A percentile compares a stretch with the other conserved stretches of the same genome.
These are phyloP conservation scores for Pythium periplocum DNA, from an alignment of 352 stramenopile species.

Conservation along the genomic window DNA sequence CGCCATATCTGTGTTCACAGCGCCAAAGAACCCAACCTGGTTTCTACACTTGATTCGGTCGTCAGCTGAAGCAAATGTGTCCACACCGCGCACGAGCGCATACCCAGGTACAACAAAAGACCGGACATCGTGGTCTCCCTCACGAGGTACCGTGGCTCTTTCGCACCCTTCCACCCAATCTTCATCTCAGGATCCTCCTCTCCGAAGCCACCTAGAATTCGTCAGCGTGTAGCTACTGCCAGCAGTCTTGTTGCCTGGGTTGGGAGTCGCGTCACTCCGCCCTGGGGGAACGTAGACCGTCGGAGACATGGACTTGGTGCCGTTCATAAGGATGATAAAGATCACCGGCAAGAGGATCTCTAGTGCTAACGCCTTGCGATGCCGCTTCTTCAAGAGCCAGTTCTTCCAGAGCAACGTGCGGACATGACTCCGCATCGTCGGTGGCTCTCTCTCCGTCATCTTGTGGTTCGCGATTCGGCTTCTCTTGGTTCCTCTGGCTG, in stretches of 20 bases:
- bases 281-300: conserved; percentile 52
- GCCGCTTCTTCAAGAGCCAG: conserved; percentile 65
- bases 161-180: background rate
- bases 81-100: conserved; percentile 19
- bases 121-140: conserved; percentile 49
- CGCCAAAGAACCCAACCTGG: conserved; percentile 24
- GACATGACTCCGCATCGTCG: conserved; percentile 2
- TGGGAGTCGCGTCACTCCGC: conserved; percentile 34
- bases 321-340: conserved; percentile 60
- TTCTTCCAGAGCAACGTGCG: conserved; percentile 71
- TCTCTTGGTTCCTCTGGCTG: no score
- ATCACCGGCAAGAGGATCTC: conserved; percentile 59
- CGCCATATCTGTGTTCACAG: conserved; percentile 28
- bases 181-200: conserved; percentile 5
- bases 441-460: no score
- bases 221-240: conserved; percentile 29
- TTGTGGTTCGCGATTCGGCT: no score
- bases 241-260: conserved; percentile 1
- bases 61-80: conserved; percentile 1
- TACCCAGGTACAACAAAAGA: conserved; percentile 38
- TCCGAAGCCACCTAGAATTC: background rate
- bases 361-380: conserved; percentile 38
- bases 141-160: conserved; percentile 28
- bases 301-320: conserved; percentile 43
- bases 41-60: conserved; percentile 21